Base-by-base conservation (phyloP, 2,329 filamentous ascomycete genomes). In the Penicillium sp. region DNA sequence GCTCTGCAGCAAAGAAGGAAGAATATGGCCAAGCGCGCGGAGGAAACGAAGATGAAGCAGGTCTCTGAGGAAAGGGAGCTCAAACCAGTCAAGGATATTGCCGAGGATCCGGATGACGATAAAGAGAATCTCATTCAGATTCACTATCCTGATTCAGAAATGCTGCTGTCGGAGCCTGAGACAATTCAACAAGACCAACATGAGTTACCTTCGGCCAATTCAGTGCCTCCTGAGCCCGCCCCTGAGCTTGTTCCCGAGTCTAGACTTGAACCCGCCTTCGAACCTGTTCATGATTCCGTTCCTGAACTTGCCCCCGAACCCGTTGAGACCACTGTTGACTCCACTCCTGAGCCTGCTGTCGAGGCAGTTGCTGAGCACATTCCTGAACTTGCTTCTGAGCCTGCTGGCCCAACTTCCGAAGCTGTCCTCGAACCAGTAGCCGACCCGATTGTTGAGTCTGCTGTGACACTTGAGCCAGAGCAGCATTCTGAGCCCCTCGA, bases 1-100 rank as follows among this genome's bases (percentile, higher is more conserved):
- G 93, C 93, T 7, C 78, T 96, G 72, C 87, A 96, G 68, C 70
- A 96, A 58, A 80, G 91, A 45, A 93, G 94, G 69, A 88, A 86
- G 70, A 89, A 88, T 67, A 82, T 84, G 64, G 67, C 64, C 33
- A 69, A 66, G 51, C 64, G 64, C 31, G 67, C 64, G 9, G 58
- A 60, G 38, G 55, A 64, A 46, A 59, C 54, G 19, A 64, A 64
- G 49, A 63, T 59, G 43, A 64, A 60, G 49, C 49, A 51, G 19
- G 39, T 47, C 35, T 39, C 40, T 4, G 53, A 56, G 19, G 41
- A 37, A 49, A 54, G 57, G 21, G 51, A 57, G 19, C 34, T 44
- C 22, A 51, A 51, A 19, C 26, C 49, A 10, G 38, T 43, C 24
- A 22, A 43, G 26, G 50, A 57, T 41, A 29, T 45, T 39, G 41